These are phyloP conservation scores for Clonostachys rhizophaga DNA, from an alignment of 2,329 filamentous ascomycete genomes.

Conservation along the genomic window DNA sequence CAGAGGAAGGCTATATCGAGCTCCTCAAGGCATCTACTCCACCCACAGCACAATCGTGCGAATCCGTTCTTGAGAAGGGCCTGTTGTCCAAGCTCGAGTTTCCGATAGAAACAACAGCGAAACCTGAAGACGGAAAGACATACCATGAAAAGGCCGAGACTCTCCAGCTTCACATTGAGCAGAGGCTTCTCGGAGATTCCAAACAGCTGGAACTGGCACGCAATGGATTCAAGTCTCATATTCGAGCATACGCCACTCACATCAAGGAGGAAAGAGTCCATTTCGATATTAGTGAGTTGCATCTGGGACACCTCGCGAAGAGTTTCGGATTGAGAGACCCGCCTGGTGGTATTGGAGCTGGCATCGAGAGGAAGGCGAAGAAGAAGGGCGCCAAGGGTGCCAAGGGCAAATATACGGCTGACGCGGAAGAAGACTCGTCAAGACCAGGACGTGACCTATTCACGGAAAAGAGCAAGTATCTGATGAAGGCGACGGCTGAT, in stretches of 20 bases:
- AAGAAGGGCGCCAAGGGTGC: slow-evolving; percentile 26
- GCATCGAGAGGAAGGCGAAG: slow-evolving; percentile 41
- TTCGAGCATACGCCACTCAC: slow-evolving; percentile 93
- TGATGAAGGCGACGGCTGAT: slow-evolving; percentile 57
- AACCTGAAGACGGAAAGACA: slow-evolving; percentile 31
- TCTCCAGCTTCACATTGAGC: slow-evolving; percentile 55
- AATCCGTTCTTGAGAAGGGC: slow-evolving; percentile 58
- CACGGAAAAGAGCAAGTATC: slow-evolving; percentile 60
- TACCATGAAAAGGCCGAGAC: slow-evolving; percentile 49
- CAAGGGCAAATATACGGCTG: slow-evolving; percentile 26
- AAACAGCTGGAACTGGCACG: slow-evolving; percentile 76
- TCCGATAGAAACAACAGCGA: slow-evolving; percentile 64
- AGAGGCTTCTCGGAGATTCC: slow-evolving; percentile 54
- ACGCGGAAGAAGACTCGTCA: slow-evolving; percentile 28
- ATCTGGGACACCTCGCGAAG: slow-evolving; percentile 91
- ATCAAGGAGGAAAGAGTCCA: slow-evolving; percentile 76
- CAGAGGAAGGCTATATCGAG: slow-evolving; percentile 85
- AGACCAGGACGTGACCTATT: slow-evolving; percentile 33
- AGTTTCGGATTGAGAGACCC: slow-evolving; percentile 86
- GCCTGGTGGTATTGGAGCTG: slow-evolving; percentile 72
- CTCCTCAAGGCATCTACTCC: slow-evolving; percentile 54
- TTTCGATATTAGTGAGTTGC: slow-evolving; percentile 89
- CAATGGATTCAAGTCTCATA: slow-evolving; percentile 84
- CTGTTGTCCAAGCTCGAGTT: slow-evolving; percentile 57
- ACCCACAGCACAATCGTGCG: slow-evolving; percentile 45